phyloP scores from a whole-genome alignment of 2,329 filamentous ascomycete species.

The Trichoderma brevicompactum region DNA sequence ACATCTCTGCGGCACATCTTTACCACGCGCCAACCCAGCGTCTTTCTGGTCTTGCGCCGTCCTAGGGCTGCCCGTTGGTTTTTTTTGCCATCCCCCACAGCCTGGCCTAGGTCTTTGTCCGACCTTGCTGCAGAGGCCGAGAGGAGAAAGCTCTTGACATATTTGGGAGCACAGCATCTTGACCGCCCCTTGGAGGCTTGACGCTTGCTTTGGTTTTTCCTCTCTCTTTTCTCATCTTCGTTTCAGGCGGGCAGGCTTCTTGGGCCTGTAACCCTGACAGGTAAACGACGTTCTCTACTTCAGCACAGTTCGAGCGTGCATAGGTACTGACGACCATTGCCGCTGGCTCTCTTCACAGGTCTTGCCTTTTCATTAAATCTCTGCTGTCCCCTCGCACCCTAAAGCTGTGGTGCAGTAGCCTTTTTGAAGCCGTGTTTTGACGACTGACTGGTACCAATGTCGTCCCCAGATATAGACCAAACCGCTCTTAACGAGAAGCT shows the following conservation, averaged over 20 bases:
- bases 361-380: background rate
- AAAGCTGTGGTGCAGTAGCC: conserved; percentile 14
- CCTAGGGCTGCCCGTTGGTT: background rate
- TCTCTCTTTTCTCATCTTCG: background rate
- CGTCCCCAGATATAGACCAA: conserved; percentile 40
- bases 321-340: background rate
- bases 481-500: conserved; percentile 49
- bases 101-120: conserved; percentile 7
- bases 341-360: background rate
- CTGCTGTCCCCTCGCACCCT: background rate
- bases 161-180: background rate
- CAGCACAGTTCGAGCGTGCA: background rate
- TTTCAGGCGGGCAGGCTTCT: background rate
- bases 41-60: conserved; percentile 2
- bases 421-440: background rate
- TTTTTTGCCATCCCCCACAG: conserved; percentile 5
- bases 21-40: conserved; percentile 8
- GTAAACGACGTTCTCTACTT: conserved; percentile 1
- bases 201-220: background rate
- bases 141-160: background rate
- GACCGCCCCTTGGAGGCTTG: conserved; percentile 15
- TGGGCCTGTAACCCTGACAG: conserved; percentile 4
- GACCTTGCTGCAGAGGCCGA: conserved; percentile 3
- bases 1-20: conserved; percentile 1
- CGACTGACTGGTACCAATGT: conserved; percentile 32